phyloP scores from a whole-genome alignment of 305 asterid genomes.

The Fraxinus sp. region DNA sequence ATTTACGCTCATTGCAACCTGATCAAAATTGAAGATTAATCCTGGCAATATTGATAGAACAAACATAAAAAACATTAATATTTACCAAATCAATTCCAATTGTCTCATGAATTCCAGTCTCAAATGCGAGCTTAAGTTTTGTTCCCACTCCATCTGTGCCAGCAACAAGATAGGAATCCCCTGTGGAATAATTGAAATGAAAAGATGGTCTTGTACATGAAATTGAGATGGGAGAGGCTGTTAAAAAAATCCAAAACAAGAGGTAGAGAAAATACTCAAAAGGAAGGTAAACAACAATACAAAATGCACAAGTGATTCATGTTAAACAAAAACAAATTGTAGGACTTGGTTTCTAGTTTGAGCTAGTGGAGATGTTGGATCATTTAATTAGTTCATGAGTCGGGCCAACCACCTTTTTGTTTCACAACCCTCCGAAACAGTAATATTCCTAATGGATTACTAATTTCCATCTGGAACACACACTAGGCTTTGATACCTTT shows the following conservation, averaged over 20 bases:
- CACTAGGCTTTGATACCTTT: neutral
- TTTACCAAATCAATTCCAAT: conserved; percentile 93
- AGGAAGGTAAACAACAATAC: neutral
- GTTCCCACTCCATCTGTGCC: conserved; percentile 98
- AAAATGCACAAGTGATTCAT: neutral
- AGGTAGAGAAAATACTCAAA: neutral
- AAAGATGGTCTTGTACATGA: neutral
- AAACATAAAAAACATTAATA: neutral
- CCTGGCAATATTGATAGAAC: neutral
- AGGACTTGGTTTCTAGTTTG: neutral
- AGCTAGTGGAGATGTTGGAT: neutral
- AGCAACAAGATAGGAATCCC: conserved; percentile 90
- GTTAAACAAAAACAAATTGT: neutral
- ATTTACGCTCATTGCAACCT: conserved; percentile 99
- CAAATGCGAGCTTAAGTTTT: conserved; percentile 88
- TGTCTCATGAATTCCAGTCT: conserved; percentile 88
- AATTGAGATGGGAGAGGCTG: neutral
- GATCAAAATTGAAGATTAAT: conserved; percentile 21
- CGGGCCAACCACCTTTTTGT: neutral
- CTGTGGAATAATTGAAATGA: conserved; percentile 36
- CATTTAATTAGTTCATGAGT: neutral
- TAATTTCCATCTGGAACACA: neutral
- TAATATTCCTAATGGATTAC: neutral
- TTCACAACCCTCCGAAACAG: neutral
- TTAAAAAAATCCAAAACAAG: neutral